A percentile compares a stretch with the other conserved stretches of the same genome.
Conservation (phyloP, 441 rosid genomes). For the Euphorbia schlechtendalii region DNA sequence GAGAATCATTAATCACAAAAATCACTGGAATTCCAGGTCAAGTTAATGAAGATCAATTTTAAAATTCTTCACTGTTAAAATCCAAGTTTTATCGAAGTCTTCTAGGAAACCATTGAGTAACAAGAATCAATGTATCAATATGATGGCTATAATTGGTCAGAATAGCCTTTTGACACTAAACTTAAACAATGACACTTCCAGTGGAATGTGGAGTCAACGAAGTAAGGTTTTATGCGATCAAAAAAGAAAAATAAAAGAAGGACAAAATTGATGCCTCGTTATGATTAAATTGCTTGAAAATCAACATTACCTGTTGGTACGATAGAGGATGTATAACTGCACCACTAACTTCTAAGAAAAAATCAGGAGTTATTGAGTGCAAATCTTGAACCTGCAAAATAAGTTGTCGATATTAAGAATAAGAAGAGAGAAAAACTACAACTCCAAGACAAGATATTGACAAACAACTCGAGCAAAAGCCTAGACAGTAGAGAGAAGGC, state of each 20-base stretch:
- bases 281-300: constrained; percentile 3
- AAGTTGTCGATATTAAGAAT: not conserved
- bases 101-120: not conserved
- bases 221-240: not conserved
- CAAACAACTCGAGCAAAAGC: not conserved
- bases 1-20: not conserved
- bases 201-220: not conserved
- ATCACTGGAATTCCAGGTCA: not conserved
- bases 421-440: not conserved
- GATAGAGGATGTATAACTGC: constrained; percentile 93
- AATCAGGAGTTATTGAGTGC: constrained; percentile 85
- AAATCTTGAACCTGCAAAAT: constrained; percentile 83
- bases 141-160: not conserved
- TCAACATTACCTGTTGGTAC: constrained; percentile 78
- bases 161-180: not conserved
- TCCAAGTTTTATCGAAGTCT: not conserved
- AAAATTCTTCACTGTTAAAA: not conserved
- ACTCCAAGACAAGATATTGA: not conserved
- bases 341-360: constrained; percentile 95
- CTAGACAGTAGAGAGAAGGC: not conserved
- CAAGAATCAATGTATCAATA: not conserved
- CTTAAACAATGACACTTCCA: not conserved
- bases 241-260: too few species aligned
- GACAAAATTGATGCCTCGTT: not conserved
- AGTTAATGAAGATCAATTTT: not conserved